These are phyloP conservation scores for Yamadazyma friedrichii DNA, from an alignment of 1,139 yeast species.

Conservation along the genomic window DNA sequence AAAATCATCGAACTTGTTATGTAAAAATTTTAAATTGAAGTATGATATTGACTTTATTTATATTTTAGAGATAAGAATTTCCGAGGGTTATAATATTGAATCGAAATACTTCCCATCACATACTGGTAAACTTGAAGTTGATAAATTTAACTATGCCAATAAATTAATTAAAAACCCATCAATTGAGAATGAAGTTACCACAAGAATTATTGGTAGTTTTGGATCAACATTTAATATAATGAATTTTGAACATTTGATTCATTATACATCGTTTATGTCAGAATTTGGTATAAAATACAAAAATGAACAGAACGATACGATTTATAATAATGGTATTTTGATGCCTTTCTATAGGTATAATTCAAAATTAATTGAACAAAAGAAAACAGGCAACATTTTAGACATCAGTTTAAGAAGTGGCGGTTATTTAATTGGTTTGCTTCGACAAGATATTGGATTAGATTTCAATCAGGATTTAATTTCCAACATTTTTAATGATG, in stretches of 20 bases:
- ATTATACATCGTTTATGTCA: conserved; percentile 49
- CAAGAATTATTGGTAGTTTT: conserved; percentile 49
- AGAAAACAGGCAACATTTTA: conserved; percentile 11
- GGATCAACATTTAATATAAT: conserved; percentile 32
- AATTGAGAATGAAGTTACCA: conserved; percentile 31
- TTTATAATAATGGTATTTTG: conserved; percentile 46
- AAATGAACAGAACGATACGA: conserved; percentile 23
- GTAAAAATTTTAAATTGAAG: conserved; percentile 38
- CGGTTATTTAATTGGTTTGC: conserved; percentile 57
- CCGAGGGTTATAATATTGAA: conserved; percentile 43
- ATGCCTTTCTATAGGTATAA: conserved; percentile 50
- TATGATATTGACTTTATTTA: conserved; percentile 51
- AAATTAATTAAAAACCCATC: conserved; percentile 27
- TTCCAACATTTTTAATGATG: conserved; percentile 44
- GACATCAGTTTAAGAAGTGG: conserved; percentile 53
- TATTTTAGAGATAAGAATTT: conserved; percentile 54
- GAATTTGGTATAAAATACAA: conserved; percentile 54
- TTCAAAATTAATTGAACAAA: conserved; percentile 41
- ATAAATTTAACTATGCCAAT: conserved; percentile 37
- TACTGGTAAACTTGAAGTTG: conserved; percentile 42
- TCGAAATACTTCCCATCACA: conserved; percentile 40
- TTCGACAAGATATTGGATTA: conserved; percentile 30
- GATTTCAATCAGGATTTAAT: conserved; percentile 41
- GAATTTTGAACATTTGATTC: conserved; percentile 45
- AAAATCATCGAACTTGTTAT: conserved; percentile 40